Percentiles rank a stretch among this genome's conserved stretches.
These are phyloP conservation scores for Penicillium decumbens DNA, from an alignment of 2,329 filamentous ascomycete species.

Conservation along the genomic window DNA sequence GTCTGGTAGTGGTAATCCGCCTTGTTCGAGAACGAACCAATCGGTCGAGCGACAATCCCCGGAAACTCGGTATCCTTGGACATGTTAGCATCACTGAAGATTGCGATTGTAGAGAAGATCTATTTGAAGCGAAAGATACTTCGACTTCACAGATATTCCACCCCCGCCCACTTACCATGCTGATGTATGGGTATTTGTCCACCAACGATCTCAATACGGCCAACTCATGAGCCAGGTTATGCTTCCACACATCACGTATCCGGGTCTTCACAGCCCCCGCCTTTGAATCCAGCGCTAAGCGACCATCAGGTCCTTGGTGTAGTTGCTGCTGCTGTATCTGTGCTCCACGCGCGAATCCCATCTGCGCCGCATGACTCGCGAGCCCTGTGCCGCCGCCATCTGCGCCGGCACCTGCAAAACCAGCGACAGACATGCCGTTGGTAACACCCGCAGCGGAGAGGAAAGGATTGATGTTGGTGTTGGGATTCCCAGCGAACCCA, in stretches of 20 bases:
- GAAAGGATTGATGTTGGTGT: slow-evolving; percentile 65
- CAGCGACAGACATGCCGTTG: slow-evolving; percentile 56
- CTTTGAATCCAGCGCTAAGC: slow-evolving; percentile 53
- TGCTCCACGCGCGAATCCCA: slow-evolving; percentile 76
- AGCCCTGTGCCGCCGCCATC: slow-evolving; percentile 64
- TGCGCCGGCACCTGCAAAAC: slow-evolving; percentile 51
- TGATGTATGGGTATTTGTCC: slow-evolving; percentile 90
- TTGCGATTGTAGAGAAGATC: neutral
- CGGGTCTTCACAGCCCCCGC: slow-evolving; percentile 62
- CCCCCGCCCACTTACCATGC: slow-evolving; percentile 66
- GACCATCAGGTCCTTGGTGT: slow-evolving; percentile 49
- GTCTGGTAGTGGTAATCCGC: slow-evolving; percentile 99
- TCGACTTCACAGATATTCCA: neutral
- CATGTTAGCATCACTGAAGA: slow-evolving; percentile 12
- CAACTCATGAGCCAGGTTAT: slow-evolving; percentile 90
- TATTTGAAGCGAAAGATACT: neutral
- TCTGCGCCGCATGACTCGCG: slow-evolving; percentile 79
- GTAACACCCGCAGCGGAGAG: slow-evolving; percentile 46
- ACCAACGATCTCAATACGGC: slow-evolving; percentile 73
- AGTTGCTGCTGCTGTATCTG: slow-evolving; percentile 57
- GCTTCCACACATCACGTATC: slow-evolving; percentile 94
- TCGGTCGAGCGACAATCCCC: slow-evolving; percentile 92
- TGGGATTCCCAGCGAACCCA: slow-evolving; percentile 62
- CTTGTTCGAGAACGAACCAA: slow-evolving; percentile 90
- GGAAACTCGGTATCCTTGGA: slow-evolving; percentile 92